Percentiles rank a stretch among this genome's conserved stretches.
These are phyloP conservation scores for Rubus parviflorus DNA, from an alignment of 306 rosid species.

Conservation along the genomic window DNA sequence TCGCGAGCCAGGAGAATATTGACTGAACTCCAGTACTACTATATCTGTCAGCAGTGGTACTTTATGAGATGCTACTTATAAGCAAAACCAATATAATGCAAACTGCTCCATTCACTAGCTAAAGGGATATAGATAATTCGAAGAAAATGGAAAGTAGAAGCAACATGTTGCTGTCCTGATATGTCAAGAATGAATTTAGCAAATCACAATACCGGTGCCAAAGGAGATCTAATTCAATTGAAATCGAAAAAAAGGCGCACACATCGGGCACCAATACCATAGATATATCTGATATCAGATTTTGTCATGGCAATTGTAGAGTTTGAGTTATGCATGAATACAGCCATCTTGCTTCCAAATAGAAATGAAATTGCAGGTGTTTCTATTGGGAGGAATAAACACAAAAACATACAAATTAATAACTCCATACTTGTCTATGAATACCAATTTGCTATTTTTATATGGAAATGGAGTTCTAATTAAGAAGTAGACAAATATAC, in stretches of 20 bases:
- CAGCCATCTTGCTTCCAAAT: background rate
- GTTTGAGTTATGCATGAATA: background rate
- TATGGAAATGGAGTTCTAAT: background rate
- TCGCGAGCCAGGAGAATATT: slow-evolving; percentile 64
- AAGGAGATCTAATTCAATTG: background rate
- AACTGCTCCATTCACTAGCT: background rate
- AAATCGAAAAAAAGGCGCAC: background rate
- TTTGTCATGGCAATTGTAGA: no score
- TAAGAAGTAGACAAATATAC: background rate
- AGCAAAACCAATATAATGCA: background rate
- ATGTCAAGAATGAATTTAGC: background rate
- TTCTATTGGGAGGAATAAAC: background rate
- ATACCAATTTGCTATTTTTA: background rate
- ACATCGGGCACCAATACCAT: background rate
- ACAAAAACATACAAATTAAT: background rate
- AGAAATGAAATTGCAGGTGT: background rate
- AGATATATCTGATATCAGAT: background rate
- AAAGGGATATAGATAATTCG: background rate
- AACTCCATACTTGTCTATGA: background rate
- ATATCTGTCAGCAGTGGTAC: slow-evolving; percentile 47
- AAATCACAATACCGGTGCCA: background rate
- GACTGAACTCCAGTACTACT: slow-evolving; percentile 78
- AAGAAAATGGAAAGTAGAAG: background rate
- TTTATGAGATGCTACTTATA: slow-evolving; percentile 22
- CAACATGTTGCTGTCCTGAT: background rate